A percentile compares a stretch with the other conserved stretches of the same genome.
phyloP scores from a whole-genome alignment of 805 yeast species.

The Lipomyces yamanashiensis region DNA sequence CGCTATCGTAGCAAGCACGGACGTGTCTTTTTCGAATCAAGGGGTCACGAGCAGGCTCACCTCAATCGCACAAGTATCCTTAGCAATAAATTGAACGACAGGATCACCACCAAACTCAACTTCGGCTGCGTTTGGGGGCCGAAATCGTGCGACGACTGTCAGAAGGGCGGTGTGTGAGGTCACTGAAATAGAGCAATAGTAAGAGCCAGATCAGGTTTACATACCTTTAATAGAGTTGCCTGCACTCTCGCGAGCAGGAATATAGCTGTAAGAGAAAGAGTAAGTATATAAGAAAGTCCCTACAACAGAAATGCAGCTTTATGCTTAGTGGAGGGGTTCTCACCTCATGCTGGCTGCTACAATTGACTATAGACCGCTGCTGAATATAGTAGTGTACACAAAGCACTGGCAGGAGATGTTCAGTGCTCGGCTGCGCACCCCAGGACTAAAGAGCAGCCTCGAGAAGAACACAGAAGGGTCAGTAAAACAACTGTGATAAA shows the following conservation, averaged over 20 bases:
- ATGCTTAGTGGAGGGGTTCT: background rate
- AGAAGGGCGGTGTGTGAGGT: background rate
- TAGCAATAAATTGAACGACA: slow-evolving; percentile 39
- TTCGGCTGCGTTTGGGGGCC: slow-evolving; percentile 58
- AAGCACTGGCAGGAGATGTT: background rate
- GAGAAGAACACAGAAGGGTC: too few species aligned
- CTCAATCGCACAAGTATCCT: slow-evolving; percentile 41
- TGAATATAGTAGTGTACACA: slow-evolving; percentile 3
- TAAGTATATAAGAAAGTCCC: background rate
- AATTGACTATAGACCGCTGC: background rate
- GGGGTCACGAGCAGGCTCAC: slow-evolving; percentile 7
- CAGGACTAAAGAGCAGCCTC: too few species aligned
- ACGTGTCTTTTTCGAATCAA: background rate
- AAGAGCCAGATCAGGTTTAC: background rate
- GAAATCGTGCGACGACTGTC: slow-evolving; percentile 72
- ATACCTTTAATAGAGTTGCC: slow-evolving; percentile 31
- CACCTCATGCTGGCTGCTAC: slow-evolving; percentile 1
- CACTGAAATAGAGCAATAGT: background rate
- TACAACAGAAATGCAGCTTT: background rate
- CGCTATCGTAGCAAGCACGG: background rate
- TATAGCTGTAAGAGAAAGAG: slow-evolving; percentile 3
- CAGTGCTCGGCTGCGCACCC: too few species aligned
- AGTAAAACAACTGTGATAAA: too few species aligned
- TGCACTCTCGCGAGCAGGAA: slow-evolving; percentile 24
- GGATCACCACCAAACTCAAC: slow-evolving; percentile 29